Evolutionary conservation across 2,329 filamentous ascomycete genomes (phyloP).

Genomic region (Cytospora piceicola): DNA sequence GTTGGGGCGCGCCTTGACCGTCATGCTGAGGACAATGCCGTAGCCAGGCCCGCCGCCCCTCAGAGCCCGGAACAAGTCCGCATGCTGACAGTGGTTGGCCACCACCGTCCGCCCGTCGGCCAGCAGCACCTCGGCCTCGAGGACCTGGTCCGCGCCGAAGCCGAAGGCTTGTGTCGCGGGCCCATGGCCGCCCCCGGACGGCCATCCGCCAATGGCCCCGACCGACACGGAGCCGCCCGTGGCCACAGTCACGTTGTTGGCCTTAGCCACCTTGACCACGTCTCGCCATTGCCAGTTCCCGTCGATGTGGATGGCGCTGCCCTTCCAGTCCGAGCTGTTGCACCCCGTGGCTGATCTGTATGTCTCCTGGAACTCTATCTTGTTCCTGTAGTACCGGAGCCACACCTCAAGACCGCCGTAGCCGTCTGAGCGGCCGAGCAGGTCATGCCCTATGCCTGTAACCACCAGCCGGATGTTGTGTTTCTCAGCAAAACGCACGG

Average conservation of each 20-base stretch:
- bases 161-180: slow-evolving; percentile 50
- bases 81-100: slow-evolving; percentile 45
- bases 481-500: slow-evolving; percentile 34
- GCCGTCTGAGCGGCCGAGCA: slow-evolving; percentile 25
- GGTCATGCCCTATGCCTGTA: slow-evolving; percentile 34
- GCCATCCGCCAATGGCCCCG: slow-evolving; percentile 43
- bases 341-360: neutral
- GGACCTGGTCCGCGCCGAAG: slow-evolving; percentile 52
- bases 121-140: slow-evolving; percentile 54
- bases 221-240: slow-evolving; percentile 39
- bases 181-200: slow-evolving; percentile 52
- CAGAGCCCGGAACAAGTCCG: slow-evolving; percentile 56
- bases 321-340: neutral
- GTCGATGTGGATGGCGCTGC: neutral
- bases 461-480: slow-evolving; percentile 34
- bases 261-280: slow-evolving; percentile 5
- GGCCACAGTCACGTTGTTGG: neutral
- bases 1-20: neutral
- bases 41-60: slow-evolving; percentile 51
- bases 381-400: slow-evolving; percentile 29
- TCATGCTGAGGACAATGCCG: slow-evolving; percentile 43
- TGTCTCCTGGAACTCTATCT: neutral
- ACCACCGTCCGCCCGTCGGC: slow-evolving; percentile 48
- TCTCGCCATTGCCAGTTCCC: slow-evolving; percentile 7
- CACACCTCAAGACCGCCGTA: slow-evolving; percentile 31